Evolutionary conservation across 257 asterid species (phyloP), one percentile per base, ranked within the genome.

Genomic region (Gynochthodes officinalis): DNA sequence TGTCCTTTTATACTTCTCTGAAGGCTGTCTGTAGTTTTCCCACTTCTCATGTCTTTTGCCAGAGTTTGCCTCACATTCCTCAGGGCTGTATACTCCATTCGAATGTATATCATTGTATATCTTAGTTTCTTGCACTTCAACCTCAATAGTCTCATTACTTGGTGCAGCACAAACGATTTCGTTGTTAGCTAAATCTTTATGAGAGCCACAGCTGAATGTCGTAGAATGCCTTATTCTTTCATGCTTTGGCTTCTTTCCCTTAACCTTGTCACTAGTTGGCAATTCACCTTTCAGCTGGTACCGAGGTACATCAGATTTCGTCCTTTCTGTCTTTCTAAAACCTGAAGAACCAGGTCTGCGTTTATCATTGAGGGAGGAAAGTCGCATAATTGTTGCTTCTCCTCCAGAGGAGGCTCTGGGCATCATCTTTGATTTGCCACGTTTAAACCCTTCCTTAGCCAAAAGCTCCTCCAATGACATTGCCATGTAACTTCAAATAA

Each of bases 391-490:
- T 76, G 62, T 72, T 59, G 76, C 78, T 30, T 84, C 86, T 10
- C 80, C 78, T 40, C 85, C 75, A 19, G 70, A 78, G 50, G 91
- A 88, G 67, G 81, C 75, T 78, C 85, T 76, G 53, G 84, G 71
- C 61, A 61, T 79, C 59, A 78, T 78, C 77, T 78, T 88, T n/a
- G 84, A 63, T 64, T 83, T 88, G 67, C 87, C 77, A 44, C 87
- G 76, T 64, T 75, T 82, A 27, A 91, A 89, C 46, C 97, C 96
- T 86, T 91, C 96, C 76, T 84, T 79, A 1, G 88, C 75, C 53
- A 88, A 72, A 81, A 89, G 93, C 67, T 89, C 90, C 82, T 88
- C 95, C 79, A 89, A 71, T 63, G 96, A 91, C 95, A 81, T 89
- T 63, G 87, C 86, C 91, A 89, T 88, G 60, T 25, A 46, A 50